A percentile compares a stretch with the other conserved stretches of the same genome.
phyloP scores from a whole-genome alignment of 345 rosid species.

The Heritiera littoralis region DNA sequence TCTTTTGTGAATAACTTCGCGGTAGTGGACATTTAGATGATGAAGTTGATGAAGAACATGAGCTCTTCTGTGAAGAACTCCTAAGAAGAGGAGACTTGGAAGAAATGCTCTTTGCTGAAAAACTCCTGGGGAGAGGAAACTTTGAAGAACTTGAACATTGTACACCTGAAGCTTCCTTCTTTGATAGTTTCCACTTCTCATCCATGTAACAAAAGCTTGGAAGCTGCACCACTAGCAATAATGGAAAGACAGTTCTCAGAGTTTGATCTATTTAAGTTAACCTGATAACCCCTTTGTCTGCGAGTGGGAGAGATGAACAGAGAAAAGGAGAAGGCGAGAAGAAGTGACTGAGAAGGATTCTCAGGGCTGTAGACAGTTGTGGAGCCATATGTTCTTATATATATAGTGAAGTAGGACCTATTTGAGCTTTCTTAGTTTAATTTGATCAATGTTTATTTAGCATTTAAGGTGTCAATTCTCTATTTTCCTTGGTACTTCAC shows the following conservation, averaged over 20 bases:
- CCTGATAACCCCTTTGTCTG: constrained; percentile 12
- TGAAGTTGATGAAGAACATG: constrained; percentile 39
- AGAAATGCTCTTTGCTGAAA: constrained; percentile 68
- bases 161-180: constrained; percentile 49
- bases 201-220: constrained; percentile 53
- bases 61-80: constrained; percentile 56
- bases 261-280: constrained; percentile 9
- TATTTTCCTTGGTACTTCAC: constrained; percentile 18
- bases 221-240: background rate
- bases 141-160: constrained; percentile 43
- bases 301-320: background rate
- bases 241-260: constrained; percentile 5
- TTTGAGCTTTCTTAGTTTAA: constrained; percentile 5
- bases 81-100: constrained; percentile 60
- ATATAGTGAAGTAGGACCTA: constrained; percentile 21
- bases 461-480: background rate
- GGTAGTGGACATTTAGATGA: constrained; percentile 50
- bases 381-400: constrained; percentile 23
- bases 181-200: constrained; percentile 72
- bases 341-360: constrained; percentile 24
- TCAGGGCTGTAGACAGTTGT: constrained; percentile 15
- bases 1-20: constrained; percentile 57
- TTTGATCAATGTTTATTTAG: constrained; percentile 4
- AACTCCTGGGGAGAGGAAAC: constrained; percentile 56
- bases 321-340: background rate